A percentile compares a stretch with the other conserved stretches of the same genome.
These are phyloP conservation scores for Penicillium cataractarum DNA, from an alignment of 495 filamentous ascomycete genomes.

Conservation along the genomic window DNA sequence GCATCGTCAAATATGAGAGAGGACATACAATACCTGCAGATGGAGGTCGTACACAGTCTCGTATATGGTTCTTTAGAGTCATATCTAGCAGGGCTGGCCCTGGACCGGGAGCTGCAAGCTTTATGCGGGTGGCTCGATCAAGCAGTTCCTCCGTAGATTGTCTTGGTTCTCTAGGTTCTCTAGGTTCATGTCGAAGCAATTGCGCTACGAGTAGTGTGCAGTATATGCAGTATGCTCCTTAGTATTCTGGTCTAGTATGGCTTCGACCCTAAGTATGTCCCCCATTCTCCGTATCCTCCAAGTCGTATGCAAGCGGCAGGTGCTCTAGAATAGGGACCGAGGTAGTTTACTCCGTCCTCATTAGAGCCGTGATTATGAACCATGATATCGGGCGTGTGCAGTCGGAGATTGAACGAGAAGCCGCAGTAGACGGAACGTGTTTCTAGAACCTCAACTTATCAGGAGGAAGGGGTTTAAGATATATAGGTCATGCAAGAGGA, in stretches of 20 bases:
- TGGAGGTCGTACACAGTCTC: background rate
- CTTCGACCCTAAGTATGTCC: background rate
- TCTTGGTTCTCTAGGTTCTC: background rate
- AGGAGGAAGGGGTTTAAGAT: background rate
- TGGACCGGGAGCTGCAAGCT: slow-evolving; percentile 4
- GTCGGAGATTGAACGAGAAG: slow-evolving; percentile 20
- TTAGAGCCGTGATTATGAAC: background rate
- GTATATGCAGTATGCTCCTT: background rate
- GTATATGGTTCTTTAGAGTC: background rate
- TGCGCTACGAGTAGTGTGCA: background rate
- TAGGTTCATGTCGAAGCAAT: background rate
- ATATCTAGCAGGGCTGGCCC: background rate
- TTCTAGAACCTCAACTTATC: slow-evolving; percentile 25
- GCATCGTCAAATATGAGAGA: background rate
- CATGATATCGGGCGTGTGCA: background rate
- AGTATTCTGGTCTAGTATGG: background rate
- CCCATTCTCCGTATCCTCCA: background rate
- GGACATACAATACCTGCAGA: background rate
- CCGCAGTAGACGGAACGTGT: slow-evolving; percentile 21
- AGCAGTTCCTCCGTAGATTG: background rate
- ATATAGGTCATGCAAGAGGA: background rate
- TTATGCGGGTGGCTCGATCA: background rate
- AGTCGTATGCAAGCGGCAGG: slow-evolving; percentile 1
- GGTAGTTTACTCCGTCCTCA: background rate
- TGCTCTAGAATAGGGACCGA: background rate